Evolutionary conservation across 1,284 basidiomycete genomes (phyloP).

Genomic region (Puccinia triticina): DNA sequence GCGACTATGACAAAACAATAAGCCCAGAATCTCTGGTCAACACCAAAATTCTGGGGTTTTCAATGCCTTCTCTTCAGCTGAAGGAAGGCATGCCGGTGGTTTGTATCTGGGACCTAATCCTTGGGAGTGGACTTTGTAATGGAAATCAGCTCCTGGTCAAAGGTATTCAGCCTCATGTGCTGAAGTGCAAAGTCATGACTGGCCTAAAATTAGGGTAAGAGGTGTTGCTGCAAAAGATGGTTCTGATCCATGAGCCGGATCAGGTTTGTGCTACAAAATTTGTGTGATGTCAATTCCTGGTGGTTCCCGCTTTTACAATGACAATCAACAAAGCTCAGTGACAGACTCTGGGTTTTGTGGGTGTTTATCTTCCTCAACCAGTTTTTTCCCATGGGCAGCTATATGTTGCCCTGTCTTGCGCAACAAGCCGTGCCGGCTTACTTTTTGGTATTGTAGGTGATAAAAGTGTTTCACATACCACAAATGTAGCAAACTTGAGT

Average conservation of each 20-base stretch:
- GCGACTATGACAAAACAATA: background rate
- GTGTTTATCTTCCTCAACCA: constrained; percentile 58
- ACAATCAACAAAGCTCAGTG: constrained; percentile 64
- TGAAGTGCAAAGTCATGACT: background rate
- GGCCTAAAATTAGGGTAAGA: background rate
- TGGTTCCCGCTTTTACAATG: constrained; percentile 63
- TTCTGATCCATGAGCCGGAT: background rate
- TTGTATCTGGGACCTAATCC: background rate
- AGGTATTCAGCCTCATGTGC: background rate
- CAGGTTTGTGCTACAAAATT: constrained; percentile 53
- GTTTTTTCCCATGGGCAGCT: constrained; percentile 36
- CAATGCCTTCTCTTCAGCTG: background rate
- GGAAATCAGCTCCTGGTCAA: constrained; percentile 5
- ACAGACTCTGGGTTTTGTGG: constrained; percentile 61
- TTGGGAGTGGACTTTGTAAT: constrained; percentile 1
- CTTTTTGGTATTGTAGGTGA: background rate
- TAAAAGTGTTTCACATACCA: too few species aligned
- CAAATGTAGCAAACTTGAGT: too few species aligned
- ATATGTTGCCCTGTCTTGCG: constrained; percentile 27
- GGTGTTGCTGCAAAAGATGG: constrained; percentile 9
- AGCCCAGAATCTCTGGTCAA: background rate
- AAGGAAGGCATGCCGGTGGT: constrained; percentile 21
- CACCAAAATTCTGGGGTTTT: background rate
- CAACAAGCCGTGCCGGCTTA: background rate
- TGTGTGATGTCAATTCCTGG: constrained; percentile 61